Evolutionary conservation across 2,329 filamentous ascomycete species (phyloP), one percentile per base, ranked within the genome.

Genomic region (Aspergillus terreus): DNA sequence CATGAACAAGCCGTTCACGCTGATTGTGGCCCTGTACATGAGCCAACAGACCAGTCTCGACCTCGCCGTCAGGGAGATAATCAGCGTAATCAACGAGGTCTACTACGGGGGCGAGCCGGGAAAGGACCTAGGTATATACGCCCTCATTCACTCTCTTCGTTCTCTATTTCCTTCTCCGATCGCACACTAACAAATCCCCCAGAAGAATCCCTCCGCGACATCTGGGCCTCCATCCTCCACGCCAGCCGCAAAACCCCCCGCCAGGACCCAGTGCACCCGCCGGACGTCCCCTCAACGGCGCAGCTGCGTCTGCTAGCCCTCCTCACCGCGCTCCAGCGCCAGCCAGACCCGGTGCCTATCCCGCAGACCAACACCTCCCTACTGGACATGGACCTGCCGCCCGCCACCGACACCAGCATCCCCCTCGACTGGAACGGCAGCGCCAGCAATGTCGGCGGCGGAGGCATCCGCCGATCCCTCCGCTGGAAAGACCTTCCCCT

Each of bases 201-300:
- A 56, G 52, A 46, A 7, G 35, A 50, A 21, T 23, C 43, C 36
- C 49, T 56, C 21, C 32, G 19, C 7, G 54, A 57, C 27, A 33
- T 57, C 9, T 57, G 55, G 55, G 25, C 40, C 15, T 44, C 55
- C 12, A 47, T 49, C 32, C 42, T 55, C 1, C 50, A 52, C 45
- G 52, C 50, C 9, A 38, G 46, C n/a, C 45, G 47, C 35, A 55
- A 50, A 12, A 23, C 48, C 6, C 42, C 47, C 14, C 50, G 48
- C n/a, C 33, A 38, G 11, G 30, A 27, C 14, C 36, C 30, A 6
- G 23, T 36, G 32, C 7, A 46, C 17, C 23, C 32, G 2, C 41
- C 51, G 2, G 44, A 51, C 27, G 30, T 44, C 12, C 46, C 54
- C 4, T 45, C 47, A 0, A 21, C 40, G 1, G n/a, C 46, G 1